A percentile compares a stretch with the other conserved stretches of the same genome.
These are phyloP conservation scores for Platismatia glauca DNA, from an alignment of 495 filamentous ascomycete genomes.

Conservation along the genomic window DNA sequence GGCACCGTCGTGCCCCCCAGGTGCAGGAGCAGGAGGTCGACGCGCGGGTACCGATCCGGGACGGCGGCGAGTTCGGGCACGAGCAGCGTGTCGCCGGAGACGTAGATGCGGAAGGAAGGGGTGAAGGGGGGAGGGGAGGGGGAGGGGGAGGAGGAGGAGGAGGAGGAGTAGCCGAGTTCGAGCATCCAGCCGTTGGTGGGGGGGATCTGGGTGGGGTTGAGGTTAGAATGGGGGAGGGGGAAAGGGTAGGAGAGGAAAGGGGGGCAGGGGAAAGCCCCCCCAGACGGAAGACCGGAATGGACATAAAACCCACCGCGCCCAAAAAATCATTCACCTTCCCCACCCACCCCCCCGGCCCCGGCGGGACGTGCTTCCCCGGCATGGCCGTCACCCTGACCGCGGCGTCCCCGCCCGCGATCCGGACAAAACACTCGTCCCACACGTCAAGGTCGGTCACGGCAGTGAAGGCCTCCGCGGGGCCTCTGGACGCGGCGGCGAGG, in stretches of 20 bases:
- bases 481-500: constrained; percentile 34
- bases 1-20: constrained; percentile 60
- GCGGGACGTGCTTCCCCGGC: constrained; percentile 63
- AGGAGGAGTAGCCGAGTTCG: constrained; percentile 44
- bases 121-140: not conserved
- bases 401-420: constrained; percentile 30
- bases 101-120: constrained; percentile 46
- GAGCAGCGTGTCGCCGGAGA: constrained; percentile 63
- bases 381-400: constrained; percentile 54
- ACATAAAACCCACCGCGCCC: constrained; percentile 38
- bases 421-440: constrained; percentile 46
- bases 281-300: no score
- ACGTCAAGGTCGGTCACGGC: constrained; percentile 45
- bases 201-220: constrained; percentile 40
- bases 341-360: constrained; percentile 36
- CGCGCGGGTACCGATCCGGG: constrained; percentile 39
- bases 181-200: constrained; percentile 68
- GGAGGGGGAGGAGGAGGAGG: not conserved
- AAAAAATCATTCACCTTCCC: constrained; percentile 48
- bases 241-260: not conserved
- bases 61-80: constrained; percentile 56
- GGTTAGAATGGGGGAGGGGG: not conserved
- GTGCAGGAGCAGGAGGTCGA: constrained; percentile 63
- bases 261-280: no score
- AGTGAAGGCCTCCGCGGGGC: constrained; percentile 41